Base-by-base conservation (phyloP, 441 rosid species). In the Melastoma candidum region DNA sequence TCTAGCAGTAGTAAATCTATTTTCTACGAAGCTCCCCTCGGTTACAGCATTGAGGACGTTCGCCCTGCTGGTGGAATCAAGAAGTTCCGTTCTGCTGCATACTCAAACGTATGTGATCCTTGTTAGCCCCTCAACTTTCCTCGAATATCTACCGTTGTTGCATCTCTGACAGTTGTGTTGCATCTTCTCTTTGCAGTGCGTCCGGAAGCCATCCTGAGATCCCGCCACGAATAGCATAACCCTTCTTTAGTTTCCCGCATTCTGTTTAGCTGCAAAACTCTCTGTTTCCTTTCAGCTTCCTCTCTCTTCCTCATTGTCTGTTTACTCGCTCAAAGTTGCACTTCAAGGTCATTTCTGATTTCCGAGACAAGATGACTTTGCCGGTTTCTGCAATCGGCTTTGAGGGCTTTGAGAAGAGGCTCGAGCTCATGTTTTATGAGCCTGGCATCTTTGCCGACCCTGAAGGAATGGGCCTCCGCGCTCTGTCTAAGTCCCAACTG, bases 11-110 rank as follows among this genome's bases (percentile, higher is more conserved):
- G 71, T 65, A 76, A 71, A 67, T 74, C 80, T 46, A 71, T 78
- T 60, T 66, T 54, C 49, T 84, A 84, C 70, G 92, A 84, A 75
- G 85, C 92, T 51, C 92, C 92, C 45, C 72, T 84, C 11, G 90
- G 87, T 66, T 83, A 83, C 78, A 80, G 90, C 87, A 81, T 83
- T 64, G 90, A 83, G 78, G 85, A 83, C 80, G 68, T 83, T 53
- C 75, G 90, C 36, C 90, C 90, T 2, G 59, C 54, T 72, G 90
- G 90, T 77, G 90, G 90, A 64, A 81, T 83, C 78, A 80, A 80
- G 83, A 83, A 83, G 67, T 83, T 80, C 83, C 68, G 77, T 67
- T 72, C 81, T 13, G 81, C 81, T 72, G 81, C 81, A 7, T 76
- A 76, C 71, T 76, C 81, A 2, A 83, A 83, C 78, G 88, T 82